Evolutionary conservation across 257 asterid species (phyloP).

Genomic region (Eucommia ulmoides): DNA sequence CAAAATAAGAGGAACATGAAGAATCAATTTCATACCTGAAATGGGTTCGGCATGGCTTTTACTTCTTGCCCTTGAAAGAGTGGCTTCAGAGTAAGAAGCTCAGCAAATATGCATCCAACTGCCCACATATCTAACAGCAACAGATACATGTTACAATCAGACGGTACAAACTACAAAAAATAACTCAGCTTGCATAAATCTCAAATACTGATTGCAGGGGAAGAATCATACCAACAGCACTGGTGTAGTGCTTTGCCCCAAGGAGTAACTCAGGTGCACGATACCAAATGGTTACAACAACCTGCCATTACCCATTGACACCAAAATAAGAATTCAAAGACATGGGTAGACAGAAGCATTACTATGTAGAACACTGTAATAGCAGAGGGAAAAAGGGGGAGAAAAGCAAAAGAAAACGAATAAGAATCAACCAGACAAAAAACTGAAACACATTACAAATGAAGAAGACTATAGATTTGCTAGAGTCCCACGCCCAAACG

Average conservation of each 20-base stretch:
- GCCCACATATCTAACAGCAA: constrained; percentile 94
- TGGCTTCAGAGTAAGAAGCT: constrained; percentile 93
- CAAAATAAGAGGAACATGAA: constrained; percentile 2
- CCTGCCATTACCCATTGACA: constrained; percentile 40
- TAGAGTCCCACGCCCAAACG: too few species aligned
- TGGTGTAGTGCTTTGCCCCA: constrained; percentile 94
- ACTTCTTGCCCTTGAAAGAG: constrained; percentile 99
- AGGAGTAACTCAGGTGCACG: constrained; percentile 99
- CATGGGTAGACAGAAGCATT: too few species aligned
- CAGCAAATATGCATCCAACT: constrained; percentile 98
- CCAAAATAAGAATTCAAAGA: constrained; percentile 1
- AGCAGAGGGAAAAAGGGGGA: neutral
- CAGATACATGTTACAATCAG: too few species aligned
- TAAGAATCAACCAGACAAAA: neutral
- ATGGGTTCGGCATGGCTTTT: constrained; percentile 88
- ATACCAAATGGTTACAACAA: constrained; percentile 98
- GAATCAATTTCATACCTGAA: constrained; percentile 49
- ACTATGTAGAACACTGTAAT: too few species aligned
- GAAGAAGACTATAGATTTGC: too few species aligned
- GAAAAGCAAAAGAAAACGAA: neutral
- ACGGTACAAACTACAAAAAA: too few species aligned
- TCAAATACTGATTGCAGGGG: too few species aligned
- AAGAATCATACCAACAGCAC: constrained; percentile 78
- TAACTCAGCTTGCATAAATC: too few species aligned
- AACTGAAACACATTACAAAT: too few species aligned